Evolutionary conservation across 441 rosid species (phyloP).

Genomic region (Sinapis alba): DNA sequence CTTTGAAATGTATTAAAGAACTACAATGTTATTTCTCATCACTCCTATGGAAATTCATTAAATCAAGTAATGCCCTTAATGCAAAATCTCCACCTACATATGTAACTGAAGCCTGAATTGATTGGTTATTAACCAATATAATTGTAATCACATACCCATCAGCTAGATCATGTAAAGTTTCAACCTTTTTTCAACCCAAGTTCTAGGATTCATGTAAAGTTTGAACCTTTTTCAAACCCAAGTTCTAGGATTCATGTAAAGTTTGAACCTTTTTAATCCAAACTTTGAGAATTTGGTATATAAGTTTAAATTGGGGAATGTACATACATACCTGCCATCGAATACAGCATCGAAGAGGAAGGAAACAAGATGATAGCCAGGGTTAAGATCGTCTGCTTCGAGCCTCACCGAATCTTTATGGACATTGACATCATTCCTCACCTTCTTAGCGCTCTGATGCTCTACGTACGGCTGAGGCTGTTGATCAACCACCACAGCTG

Average conservation of each 20-base stretch:
- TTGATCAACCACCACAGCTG: conserved; percentile 39
- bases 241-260: neutral
- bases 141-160: neutral
- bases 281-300: neutral
- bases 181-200: neutral
- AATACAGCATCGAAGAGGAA: conserved; percentile 79
- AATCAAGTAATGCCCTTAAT: neutral
- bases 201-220: neutral
- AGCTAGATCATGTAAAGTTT: conserved; percentile 1
- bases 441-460: conserved; percentile 83
- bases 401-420: conserved; percentile 61
- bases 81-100: neutral
- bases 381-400: conserved; percentile 62
- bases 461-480: conserved; percentile 66
- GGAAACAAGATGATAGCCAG: conserved; percentile 72
- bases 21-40: neutral
- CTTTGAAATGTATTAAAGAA: neutral
- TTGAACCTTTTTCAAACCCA: conserved; percentile 3
- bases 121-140: neutral
- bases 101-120: neutral
- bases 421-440: conserved; percentile 82
- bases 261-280: conserved; percentile 1
- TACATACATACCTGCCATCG: conserved; percentile 66
- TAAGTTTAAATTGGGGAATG: too few species aligned
- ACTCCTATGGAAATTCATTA: neutral